These are phyloP conservation scores for Candolleomyces efflorescens DNA, from an alignment of 768 basidiomycete species.

Conservation along the genomic window DNA sequence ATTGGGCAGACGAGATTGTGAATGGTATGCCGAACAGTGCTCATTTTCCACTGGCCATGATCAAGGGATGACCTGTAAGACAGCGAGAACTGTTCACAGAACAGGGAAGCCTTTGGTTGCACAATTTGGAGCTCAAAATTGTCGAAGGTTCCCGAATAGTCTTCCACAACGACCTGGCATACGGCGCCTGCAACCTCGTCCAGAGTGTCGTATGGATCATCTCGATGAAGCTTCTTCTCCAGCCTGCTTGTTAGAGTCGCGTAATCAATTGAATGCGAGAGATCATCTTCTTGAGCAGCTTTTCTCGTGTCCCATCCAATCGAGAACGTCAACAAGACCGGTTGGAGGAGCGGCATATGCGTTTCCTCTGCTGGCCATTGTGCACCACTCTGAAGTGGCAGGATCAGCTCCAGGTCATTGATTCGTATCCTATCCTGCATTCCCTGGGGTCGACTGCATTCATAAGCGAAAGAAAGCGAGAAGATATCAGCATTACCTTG, in stretches of 20 bases:
- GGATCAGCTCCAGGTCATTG: constrained; percentile 41
- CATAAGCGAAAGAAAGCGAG: neutral
- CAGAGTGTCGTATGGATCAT: constrained; percentile 34
- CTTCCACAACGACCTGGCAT: constrained; percentile 33
- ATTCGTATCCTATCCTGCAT: constrained; percentile 36
- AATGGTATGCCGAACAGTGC: constrained; percentile 21
- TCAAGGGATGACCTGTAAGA: constrained; percentile 25
- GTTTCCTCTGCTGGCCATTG: constrained; percentile 37
- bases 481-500: constrained; percentile 8
- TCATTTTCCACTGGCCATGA: constrained; percentile 17
- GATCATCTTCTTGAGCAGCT: constrained; percentile 50
- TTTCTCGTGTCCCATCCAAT: constrained; percentile 46
- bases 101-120: constrained; percentile 48
- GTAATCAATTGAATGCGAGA: constrained; percentile 64
- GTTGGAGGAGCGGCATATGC: constrained; percentile 38
- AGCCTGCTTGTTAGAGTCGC: constrained; percentile 35
- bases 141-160: constrained; percentile 23
- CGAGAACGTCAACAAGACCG: constrained; percentile 47
- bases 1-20: constrained; percentile 44
- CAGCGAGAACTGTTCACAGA: constrained; percentile 41
- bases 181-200: constrained; percentile 42
- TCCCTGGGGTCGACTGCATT: constrained; percentile 12
- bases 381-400: constrained; percentile 38
- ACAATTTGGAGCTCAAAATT: constrained; percentile 34
- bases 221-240: constrained; percentile 20